A percentile compares a stretch with the other conserved stretches of the same genome.
Evolutionary conservation across 371 early-diverging fungal species (phyloP).

Genomic region (Mucor racemosus): DNA sequence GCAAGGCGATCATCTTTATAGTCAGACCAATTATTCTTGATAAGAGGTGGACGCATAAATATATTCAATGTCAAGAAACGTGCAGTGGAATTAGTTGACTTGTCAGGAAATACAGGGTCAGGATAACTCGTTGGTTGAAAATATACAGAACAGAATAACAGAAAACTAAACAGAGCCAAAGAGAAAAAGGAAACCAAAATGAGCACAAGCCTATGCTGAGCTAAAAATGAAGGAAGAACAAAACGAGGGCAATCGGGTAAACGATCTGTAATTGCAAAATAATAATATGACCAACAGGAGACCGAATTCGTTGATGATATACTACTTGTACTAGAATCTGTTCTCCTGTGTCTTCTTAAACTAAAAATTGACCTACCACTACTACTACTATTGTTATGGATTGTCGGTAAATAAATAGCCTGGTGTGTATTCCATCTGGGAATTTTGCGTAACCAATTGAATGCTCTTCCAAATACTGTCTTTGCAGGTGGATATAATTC

Average conservation of each 20-base stretch:
- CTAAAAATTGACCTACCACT: conserved; percentile 25
- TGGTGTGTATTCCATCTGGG: conserved; percentile 48
- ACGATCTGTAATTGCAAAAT: conserved; percentile 19
- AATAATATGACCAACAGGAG: conserved; percentile 38
- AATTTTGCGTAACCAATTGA: conserved; percentile 51
- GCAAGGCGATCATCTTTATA: conserved; percentile 78
- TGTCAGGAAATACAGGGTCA: conserved; percentile 39
- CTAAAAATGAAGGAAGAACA: conserved; percentile 35
- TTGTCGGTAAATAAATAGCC: conserved; percentile 48
- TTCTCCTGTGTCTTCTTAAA: conserved; percentile 17
- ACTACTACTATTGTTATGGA: conserved; percentile 17
- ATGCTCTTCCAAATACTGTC: conserved; percentile 42
- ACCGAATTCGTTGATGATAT: conserved; percentile 28
- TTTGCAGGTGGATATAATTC: conserved; percentile 55
- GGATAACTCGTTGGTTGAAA: conserved; percentile 40
- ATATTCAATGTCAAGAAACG: conserved; percentile 81
- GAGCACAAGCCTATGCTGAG: conserved; percentile 32
- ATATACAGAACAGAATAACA: conserved; percentile 46
- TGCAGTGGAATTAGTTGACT: conserved; percentile 40
- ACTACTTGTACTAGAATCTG: conserved; percentile 18
- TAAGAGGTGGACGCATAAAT: conserved; percentile 85
- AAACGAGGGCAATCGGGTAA: conserved; percentile 31
- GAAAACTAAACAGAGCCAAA: conserved; percentile 36
- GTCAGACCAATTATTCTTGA: conserved; percentile 79
- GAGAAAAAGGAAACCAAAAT: conserved; percentile 37